Evolutionary conservation across 108 stramenopile genomes (phyloP), one percentile per base, ranked within the genome.

Genomic region (Cyclotella kingstonii): DNA sequence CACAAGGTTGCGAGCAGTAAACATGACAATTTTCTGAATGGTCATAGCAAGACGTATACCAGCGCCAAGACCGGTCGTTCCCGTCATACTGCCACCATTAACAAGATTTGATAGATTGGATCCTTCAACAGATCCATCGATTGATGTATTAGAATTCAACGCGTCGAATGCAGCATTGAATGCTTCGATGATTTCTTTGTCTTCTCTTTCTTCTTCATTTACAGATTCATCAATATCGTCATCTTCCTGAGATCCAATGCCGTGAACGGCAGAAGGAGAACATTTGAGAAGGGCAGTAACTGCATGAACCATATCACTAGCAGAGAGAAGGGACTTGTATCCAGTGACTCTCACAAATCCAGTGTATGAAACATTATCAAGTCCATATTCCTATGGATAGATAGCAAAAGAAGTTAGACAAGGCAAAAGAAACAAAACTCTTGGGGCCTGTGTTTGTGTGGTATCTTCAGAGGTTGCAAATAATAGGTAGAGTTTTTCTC

Each of bases 161-260:
- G 87, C 86, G 45, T 93, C 91, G 36, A 81, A 89, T 40, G 91
- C 91, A 49, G 76, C 73, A 56, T 93, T 81, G 66, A 93, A 93
- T 21, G 84, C 76, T 29, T 84, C 76, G 35, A 85, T 31, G 39
- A 64, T 70, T 18, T 49, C 62, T 44, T 26, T 46, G 21, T 84
- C 81, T 39, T 86, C 82, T 14, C 73, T 51, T 21, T 72, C 66
- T 34, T 60, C 70, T 22, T 79, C 78, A 38, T 14, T 57, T 19
- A 43, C 31, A n/a, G 41, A 40, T 15, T 59, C 66, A 9, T 45
- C 65, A 22, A 72, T 68, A 27, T 51, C 60, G 19, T 58, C 59
- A 0, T 56, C 35, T n/a, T 22, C 36, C 3, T 36, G 4, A 5
- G 55, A 43, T 26, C 66, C 49, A 27, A 43, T 40, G 42, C 63